Evolutionary conservation across 257 asterid species (phyloP), one percentile per base, ranked within the genome.

Genomic region (Coffea eugenioides): DNA sequence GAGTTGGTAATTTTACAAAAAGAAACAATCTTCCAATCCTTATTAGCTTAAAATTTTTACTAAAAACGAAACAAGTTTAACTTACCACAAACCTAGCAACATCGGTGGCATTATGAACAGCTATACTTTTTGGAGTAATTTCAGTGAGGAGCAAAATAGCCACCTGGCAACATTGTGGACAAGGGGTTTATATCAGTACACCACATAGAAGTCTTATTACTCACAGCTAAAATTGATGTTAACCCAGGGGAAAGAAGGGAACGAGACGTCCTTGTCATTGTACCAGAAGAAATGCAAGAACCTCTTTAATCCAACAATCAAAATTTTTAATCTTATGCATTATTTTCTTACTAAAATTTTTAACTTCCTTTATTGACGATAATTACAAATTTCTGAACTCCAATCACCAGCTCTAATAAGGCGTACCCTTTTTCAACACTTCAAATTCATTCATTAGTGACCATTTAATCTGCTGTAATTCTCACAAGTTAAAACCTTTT

Each of bases 61-160:
- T 34, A 25, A 46, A 59, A 18, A 75, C 69, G 85, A 79, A 70
- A 76, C 72, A 79, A 81, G 64, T 80, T 54, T 76, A 84, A 89
- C 98, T 90, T 88, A 96, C 99, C 99, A 96, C 99, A 89, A 96
- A 79, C 80, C 93, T 94, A 52, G 95, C 99, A 70, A 94, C 98
- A 83, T 96, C 98, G 0, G 98, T 89, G 80, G 99, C 97, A 92
- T 96, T 92, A 85, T 96, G 98, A 82, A 96, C 99, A 78, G 99
- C 99, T 79, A 96, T 84, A 85, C 99, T 96, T 87, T 96, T 96
- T 46, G 99, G 99, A 80, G 99, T 96, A 77, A 96, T 96, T 89
- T 96, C 99, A 39, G 99, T 96, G 79, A 96, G 98, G 64, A 96
- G 99, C 88, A 96, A 89, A 87, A 96, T 84, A 45, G 91, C 90